These are phyloP conservation scores for Trichoderma guizhouense DNA, from an alignment of 2,329 filamentous ascomycete species.

Conservation along the genomic window DNA sequence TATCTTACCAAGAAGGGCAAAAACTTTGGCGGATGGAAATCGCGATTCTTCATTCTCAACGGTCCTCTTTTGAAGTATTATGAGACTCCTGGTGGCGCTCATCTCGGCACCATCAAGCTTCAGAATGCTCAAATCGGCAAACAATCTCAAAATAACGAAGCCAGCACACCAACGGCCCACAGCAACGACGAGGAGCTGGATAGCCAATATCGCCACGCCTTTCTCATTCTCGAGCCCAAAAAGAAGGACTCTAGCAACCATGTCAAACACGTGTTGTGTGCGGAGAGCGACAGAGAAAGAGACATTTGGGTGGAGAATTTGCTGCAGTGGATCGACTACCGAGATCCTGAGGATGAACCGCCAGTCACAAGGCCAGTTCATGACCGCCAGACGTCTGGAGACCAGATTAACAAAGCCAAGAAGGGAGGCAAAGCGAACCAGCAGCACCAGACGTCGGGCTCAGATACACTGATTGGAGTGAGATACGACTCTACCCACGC, in stretches of 20 bases:
- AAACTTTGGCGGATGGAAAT: slow-evolving; percentile 99
- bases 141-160: slow-evolving; percentile 57
- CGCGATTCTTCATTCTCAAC: slow-evolving; percentile 61
- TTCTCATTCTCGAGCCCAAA: slow-evolving; percentile 91
- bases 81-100: slow-evolving; percentile 83
- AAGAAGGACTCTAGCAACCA: slow-evolving; percentile 87
- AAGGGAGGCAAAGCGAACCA: slow-evolving; percentile 28
- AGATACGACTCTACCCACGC: slow-evolving; percentile 56
- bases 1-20: slow-evolving; percentile 97
- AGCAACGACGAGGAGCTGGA: slow-evolving; percentile 69
- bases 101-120: slow-evolving; percentile 91
- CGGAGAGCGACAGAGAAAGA: slow-evolving; percentile 88
- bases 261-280: slow-evolving; percentile 91
- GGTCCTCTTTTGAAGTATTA: slow-evolving; percentile 77
- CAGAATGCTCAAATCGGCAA: slow-evolving; percentile 90
- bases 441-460: slow-evolving; percentile 36
- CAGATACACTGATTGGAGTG: slow-evolving; percentile 53
- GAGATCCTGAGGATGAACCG: slow-evolving; percentile 53
- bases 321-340: slow-evolving; percentile 81
- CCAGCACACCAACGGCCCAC: slow-evolving; percentile 57
- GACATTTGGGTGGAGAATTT: slow-evolving; percentile 92
- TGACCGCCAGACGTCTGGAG: slow-evolving; percentile 39
- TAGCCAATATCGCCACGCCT: slow-evolving; percentile 94
- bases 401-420: slow-evolving; percentile 32
- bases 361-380: slow-evolving; percentile 32